Evolutionary conservation across 495 filamentous ascomycete species (phyloP), one percentile per base, ranked within the genome.

Genomic region (Podospora bellae-mahoneyi): DNA sequence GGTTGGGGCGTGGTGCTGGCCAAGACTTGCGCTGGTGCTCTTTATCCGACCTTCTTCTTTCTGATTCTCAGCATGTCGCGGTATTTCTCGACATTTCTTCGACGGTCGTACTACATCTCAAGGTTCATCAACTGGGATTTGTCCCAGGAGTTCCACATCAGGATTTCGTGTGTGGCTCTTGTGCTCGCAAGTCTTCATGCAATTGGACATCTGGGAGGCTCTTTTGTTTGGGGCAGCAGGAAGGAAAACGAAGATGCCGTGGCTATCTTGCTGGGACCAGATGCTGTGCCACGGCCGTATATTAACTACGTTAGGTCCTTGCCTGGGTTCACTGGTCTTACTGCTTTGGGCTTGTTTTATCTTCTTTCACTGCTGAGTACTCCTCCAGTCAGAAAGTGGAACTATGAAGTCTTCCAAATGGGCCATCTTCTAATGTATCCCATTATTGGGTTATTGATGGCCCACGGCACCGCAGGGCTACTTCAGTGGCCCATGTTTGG

Each of bases 21-120:
- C 56, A 81, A 81, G 66, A 74, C 74, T 6, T 74, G 64, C 62
- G 78, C 78, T 18, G 78, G 78, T n/a, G 72, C 75, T 1, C 62
- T 81, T 13, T 78, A 78, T 65, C 78, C 78, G 55, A 81, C 78
- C 26, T 67, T 81, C n/a, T 81, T 81, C 72, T 78, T 81, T 69
- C 66, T 81, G 53, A 64, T 81, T 16, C 68, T 79, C 20, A 77
- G 74, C 60, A 81, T 81, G 78, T 76, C 72, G 15, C 68, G 78
- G 54, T 78, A 76, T 53, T 75, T 78, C 27, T 69, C 78, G 53
- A 79, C 78, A 0, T 73, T 74, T 27, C 59, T 76, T 2, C 69
- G 78, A 15, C 64, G 72, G 39, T 76, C 65, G 2, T 76, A 78
- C 54, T 70, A 67, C 65, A 64, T 81, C 55, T 77, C 74, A 19